A percentile compares a stretch with the other conserved stretches of the same genome.
Evolutionary conservation across 176 grass and related monocot species (phyloP).

Genomic region (Tuctoria greenei): DNA sequence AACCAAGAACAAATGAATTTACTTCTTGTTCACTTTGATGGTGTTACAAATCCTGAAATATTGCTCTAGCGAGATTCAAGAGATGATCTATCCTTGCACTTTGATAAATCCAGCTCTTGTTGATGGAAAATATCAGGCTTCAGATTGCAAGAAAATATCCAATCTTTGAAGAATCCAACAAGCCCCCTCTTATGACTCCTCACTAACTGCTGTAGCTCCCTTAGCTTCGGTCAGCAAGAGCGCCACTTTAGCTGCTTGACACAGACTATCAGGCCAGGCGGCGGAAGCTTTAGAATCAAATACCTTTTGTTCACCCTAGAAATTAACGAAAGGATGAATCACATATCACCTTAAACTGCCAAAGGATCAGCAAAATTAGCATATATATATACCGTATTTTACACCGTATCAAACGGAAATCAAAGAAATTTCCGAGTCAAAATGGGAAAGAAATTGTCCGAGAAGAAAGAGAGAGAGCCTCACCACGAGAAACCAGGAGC

Average conservation of each 20-base stretch:
- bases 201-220: neutral
- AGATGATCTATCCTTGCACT: neutral
- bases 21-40: neutral
- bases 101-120: neutral
- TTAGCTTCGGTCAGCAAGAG: slow-evolving; percentile 10
- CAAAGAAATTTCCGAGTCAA: neutral
- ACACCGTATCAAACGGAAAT: neutral
- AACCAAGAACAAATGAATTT: neutral
- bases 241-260: slow-evolving; percentile 10
- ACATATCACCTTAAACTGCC: slow-evolving; percentile 19
- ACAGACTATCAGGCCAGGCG: neutral
- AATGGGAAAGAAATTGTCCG: neutral
- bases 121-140: slow-evolving; percentile 2
- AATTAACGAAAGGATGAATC: neutral
- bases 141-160: neutral
- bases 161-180: slow-evolving; percentile 9
- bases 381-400: neutral
- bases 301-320: neutral
- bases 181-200: neutral
- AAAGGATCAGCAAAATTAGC: neutral
- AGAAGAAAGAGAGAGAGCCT: neutral
- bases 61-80: slow-evolving; percentile 27
- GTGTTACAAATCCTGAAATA: neutral
- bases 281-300: neutral
- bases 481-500: slow-evolving; percentile 30